Evolutionary conservation across 2,329 filamentous ascomycete species (phyloP).

Genomic region (Cordyceps cateniannulata): DNA sequence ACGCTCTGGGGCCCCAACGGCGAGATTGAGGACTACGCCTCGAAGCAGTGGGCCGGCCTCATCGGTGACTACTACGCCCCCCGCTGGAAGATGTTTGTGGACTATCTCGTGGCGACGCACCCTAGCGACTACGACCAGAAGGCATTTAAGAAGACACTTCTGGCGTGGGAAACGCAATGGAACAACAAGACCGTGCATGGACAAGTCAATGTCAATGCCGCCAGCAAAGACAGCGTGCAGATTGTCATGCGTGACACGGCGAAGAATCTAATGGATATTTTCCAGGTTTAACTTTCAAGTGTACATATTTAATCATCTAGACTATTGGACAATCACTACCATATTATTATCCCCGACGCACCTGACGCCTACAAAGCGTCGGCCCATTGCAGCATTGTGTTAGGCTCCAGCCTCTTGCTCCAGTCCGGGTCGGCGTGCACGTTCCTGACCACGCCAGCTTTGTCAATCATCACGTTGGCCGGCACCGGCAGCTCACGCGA

Average conservation of each 20-base stretch:
- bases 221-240: background rate
- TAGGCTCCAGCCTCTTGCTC: constrained; percentile 30
- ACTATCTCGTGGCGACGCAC: constrained; percentile 24
- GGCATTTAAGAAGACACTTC: background rate
- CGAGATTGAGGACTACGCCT: constrained; percentile 37
- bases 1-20: constrained; percentile 40
- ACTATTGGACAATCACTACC: background rate
- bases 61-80: constrained; percentile 37
- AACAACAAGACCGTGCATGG: background rate
- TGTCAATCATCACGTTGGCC: constrained; percentile 31
- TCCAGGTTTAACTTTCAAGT: background rate
- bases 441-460: constrained; percentile 29
- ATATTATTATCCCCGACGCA: background rate
- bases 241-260: background rate
- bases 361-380: constrained; percentile 17
- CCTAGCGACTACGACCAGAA: background rate
- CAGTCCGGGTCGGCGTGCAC: constrained; percentile 31
- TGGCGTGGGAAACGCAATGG: constrained; percentile 6
- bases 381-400: constrained; percentile 27
- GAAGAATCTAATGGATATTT: background rate
- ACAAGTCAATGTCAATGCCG: background rate
- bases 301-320: background rate
- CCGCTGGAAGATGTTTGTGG: constrained; percentile 37
- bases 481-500: constrained; percentile 32
- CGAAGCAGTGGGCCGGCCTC: constrained; percentile 39